Evolutionary conservation across 225 moss, liverwort and hornwort genomes (phyloP).

Genomic region (Ulota crispa): DNA sequence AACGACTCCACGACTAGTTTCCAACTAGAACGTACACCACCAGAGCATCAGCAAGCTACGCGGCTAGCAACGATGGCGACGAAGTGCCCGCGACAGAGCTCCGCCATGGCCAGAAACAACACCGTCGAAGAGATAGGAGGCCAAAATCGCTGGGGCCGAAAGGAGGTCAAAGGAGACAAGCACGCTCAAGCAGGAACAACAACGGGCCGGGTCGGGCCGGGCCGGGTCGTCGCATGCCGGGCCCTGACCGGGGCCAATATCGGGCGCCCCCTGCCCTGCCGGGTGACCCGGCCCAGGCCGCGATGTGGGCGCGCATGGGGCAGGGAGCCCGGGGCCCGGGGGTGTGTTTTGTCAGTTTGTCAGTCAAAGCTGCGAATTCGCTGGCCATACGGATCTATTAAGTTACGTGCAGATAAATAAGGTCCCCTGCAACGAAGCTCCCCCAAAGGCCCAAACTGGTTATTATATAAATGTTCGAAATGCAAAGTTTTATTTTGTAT

Average conservation of each 20-base stretch:
- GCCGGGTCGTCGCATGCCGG: not conserved
- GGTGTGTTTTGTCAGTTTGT: constrained; percentile 28
- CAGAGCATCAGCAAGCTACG: not conserved
- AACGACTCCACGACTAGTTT: not conserved
- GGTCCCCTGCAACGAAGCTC: not conserved
- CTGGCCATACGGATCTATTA: constrained; percentile 32
- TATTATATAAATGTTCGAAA: too few relatives aligned
- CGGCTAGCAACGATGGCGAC: constrained; percentile 18
- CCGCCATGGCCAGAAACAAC: constrained; percentile 49
- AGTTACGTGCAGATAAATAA: not conserved
- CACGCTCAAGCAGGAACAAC: not conserved
- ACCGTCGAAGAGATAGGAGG: constrained; percentile 29
- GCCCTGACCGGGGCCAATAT: not conserved
- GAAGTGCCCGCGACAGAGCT: constrained; percentile 9
- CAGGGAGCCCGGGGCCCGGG: constrained; percentile 12
- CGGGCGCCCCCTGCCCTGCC: not conserved
- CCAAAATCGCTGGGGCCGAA: constrained; percentile 11
- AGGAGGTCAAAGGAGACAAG: constrained; percentile 23
- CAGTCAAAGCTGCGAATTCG: constrained; percentile 43
- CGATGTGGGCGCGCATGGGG: not conserved
- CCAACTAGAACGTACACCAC: not conserved
- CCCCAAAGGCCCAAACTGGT: too few relatives aligned
- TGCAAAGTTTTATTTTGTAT: too few relatives aligned
- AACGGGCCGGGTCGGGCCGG: not conserved
- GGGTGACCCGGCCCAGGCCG: not conserved